Base-by-base conservation (phyloP, 441 rosid genomes). In the Aleurites moluccanus region DNA sequence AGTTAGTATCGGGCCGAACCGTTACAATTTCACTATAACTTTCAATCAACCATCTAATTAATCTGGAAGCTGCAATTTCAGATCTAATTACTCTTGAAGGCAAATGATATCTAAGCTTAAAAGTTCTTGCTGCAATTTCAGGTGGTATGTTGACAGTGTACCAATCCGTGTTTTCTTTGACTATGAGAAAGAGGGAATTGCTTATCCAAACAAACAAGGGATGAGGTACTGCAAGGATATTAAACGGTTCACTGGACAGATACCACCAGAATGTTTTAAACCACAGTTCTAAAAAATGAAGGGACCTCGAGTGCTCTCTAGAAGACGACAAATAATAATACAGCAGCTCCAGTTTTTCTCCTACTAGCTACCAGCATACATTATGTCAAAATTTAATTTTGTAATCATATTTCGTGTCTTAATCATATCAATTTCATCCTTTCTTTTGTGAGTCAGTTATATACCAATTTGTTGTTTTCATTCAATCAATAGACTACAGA, bases 161-260 rank as follows among this genome's bases (percentile, higher is more conserved):
- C 94, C 94, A 0, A 90, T 89, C 15, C 84, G 92, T 8, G 88
- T 85, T 44, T 87, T 81, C 88, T 86, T 86, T 75, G 90, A 91
- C 78, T 77, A 83, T 6, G 86, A 87, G 75, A 77, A 80, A 0
- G 62, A 76, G 0, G 92, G 91, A 0, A 81, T 89, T 74, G 80
- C 85, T 10, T 91, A 75, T 78, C 93, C 92, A 0, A 87, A 84
- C 78, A 88, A 78, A 62, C 90, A 85, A 23, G 75, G 86, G 2
- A 85, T 88, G 92, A 84, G 83, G 72, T 93, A 90, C 80, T 89
- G 96, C 86, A 80, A 87, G 27, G 96, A 93, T 79, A 69, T 79
- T 57, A 82, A 80, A 64, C 79, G 98, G 76, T 93, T 88, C 84
- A 80, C 84, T 0, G 91, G 92, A 59, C 85, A 86, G 65, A 70